Evolutionary conservation across 371 early-diverging fungal genomes (phyloP), one percentile per base, ranked within the genome.

Genomic region (Coemansia sp.): DNA sequence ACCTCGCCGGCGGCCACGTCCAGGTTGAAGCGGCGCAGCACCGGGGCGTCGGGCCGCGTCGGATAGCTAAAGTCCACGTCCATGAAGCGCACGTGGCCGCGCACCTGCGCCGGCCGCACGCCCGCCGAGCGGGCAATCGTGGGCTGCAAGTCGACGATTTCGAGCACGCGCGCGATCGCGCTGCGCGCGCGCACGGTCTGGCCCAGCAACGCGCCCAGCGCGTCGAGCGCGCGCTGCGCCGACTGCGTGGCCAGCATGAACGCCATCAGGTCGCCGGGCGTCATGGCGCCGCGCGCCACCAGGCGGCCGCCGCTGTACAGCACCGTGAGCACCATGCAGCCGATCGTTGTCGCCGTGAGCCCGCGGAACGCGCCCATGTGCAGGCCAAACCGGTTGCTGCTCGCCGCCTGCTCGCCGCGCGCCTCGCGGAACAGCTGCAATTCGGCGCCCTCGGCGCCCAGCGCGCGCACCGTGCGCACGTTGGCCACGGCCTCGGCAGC

Each of bases 341-440:
- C 91, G 31, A 90, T 84, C 9, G 88, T 83, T 3, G 84, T 65
- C 64, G 86, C 87, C 3, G 90, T 89, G 63, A 91, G 55, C 0
- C 85, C 86, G 71, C 89, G 91, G 74, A 92, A 92, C 4, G 86
- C 58, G 7, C 91, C 93, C 71, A 91, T 88, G 65, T 92, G 91
- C 49, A 88, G 72, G 3, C 91, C 93, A 50, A 91, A 81, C 2
- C 77, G 55, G 33, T 65, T 72, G 57, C 83, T 85, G 7, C 81
- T 36, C 0, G 59, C 57, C 4, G 85, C 76, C 5, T 84, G 81
- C 11, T 69, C 63, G 3, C 48, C 57, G 31, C 84, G 82, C 5
- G 85, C 83, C 6, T 75, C 64, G 16, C 71, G 63, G 59, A 88
- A 90, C 58, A 82, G 78, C n/a, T 76, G 79, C 62, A 83, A 69